Percentiles rank a stretch among this genome's conserved stretches.
Evolutionary conservation across 2,329 filamentous ascomycete genomes (phyloP).

Genomic region (Exophiala spinifera): DNA sequence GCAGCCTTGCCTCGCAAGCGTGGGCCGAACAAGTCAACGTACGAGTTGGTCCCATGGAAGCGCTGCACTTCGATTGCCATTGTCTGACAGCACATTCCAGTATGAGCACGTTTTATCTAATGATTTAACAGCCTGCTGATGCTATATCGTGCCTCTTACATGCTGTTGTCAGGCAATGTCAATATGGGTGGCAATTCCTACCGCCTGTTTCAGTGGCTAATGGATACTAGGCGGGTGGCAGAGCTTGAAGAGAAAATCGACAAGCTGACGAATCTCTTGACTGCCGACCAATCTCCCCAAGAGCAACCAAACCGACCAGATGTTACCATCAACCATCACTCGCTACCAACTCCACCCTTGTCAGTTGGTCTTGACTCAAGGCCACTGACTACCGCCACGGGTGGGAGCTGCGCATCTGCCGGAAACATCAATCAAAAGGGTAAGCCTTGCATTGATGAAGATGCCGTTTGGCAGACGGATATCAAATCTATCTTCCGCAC

Average conservation of each 20-base stretch:
- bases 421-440: not conserved
- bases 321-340: not conserved
- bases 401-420: too few relatives aligned
- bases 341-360: slow-evolving; percentile 6
- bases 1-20: slow-evolving; percentile 17
- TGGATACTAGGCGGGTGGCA: slow-evolving; percentile 4
- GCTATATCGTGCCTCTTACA: not conserved
- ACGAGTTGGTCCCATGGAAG: not conserved
- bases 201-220: not conserved
- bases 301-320: not conserved
- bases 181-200: not conserved
- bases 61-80: not conserved
- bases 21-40: slow-evolving; percentile 7
- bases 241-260: slow-evolving; percentile 14
- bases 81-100: not conserved
- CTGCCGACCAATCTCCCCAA: not conserved
- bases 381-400: too few relatives aligned
- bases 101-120: not conserved
- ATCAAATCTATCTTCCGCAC: not conserved
- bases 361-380: not conserved
- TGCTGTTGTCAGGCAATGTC: not conserved
- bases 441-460: not conserved
- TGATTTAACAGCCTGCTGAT: not conserved
- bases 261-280: slow-evolving; percentile 11
- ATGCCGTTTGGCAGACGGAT: not conserved